phyloP scores from a whole-genome alignment of 768 basidiomycete species.

The Boletus eberwhitei region DNA sequence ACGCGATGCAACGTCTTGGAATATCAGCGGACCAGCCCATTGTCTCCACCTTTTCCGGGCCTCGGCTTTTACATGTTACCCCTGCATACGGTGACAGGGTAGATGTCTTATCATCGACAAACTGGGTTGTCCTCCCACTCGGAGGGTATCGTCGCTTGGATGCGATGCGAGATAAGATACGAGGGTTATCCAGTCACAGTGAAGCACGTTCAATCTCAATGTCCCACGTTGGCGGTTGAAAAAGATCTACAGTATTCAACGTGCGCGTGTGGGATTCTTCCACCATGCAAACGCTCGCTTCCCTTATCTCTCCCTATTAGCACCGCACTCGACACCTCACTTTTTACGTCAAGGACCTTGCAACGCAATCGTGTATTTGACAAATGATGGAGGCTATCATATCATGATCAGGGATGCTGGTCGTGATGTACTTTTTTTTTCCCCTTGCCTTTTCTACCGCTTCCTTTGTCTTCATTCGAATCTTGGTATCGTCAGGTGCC shows the following conservation, averaged over 20 bases:
- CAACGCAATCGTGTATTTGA: neutral
- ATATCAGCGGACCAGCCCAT: neutral
- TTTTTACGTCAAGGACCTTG: neutral
- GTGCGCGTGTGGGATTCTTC: neutral
- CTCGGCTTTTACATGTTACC: neutral
- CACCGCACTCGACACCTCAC: neutral
- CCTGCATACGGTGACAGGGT: neutral
- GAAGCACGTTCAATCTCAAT: slow-evolving; percentile 1
- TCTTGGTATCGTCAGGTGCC: too few species aligned
- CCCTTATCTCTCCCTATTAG: neutral
- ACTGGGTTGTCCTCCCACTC: neutral
- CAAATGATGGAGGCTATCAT: neutral
- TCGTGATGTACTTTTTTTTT: neutral
- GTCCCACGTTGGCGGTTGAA: neutral
- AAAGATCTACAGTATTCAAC: neutral
- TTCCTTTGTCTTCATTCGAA: too few species aligned
- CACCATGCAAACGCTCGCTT: neutral
- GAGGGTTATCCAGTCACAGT: neutral
- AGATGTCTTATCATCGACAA: neutral
- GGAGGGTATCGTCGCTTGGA: slow-evolving; percentile 1
- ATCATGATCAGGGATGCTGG: neutral
- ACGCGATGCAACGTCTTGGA: neutral
- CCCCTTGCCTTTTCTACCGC: neutral
- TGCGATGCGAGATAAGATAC: slow-evolving; percentile 2
- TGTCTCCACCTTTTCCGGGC: neutral